Base-by-base conservation (phyloP, 768 basidiomycete genomes). In the Amanita brunnescens region DNA sequence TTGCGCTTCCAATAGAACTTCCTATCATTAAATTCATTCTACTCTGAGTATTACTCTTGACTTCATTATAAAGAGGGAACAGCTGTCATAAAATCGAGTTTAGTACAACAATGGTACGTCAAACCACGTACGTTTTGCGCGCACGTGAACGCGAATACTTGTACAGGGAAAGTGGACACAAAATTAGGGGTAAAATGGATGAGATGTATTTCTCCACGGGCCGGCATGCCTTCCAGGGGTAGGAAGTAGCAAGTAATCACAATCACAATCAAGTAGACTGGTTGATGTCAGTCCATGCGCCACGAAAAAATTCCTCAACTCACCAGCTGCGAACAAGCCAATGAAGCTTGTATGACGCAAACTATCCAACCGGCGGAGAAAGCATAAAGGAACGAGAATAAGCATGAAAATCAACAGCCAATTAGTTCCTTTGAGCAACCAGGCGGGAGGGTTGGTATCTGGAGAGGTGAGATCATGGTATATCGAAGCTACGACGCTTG, bases 41-140 rank as follows among this genome's bases (percentile, higher is more conserved):
- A 40, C 67, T 59, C 63, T 96, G 94, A 1, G 82, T 80, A 63
- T 95, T 96, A 26, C 69, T 70, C 58, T 77, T 76, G 30, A 98
- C 74, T 67, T 98, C 95, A 63, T 97, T 97, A 70, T 85, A 95
- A 47, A 96, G 82, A 1, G 92, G 90, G 67, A 97, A 96, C 14
- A 98, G 69, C 90, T 98, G 57, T 41, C 26, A 23, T 30, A 38
- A n/a, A 33, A 35, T 12, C 14, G 45, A 12, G 20, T 53, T 24
- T 55, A 56, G 55, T 50, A 49, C 47, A 24, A 12, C 42, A 29
- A n/a, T n/a, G 13, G 1, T 13, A 44, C 16, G 8, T 20, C 26
- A 30, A 26, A 43, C 35, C 24, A 60, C 83, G 58, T 64, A 93
- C 92, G 62, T 95, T 95, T 74, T 95, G 92, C 12, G 88, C 78